phyloP scores from a whole-genome alignment of 192 early-diverging fungal species.

The Pecoramyces ruminantium region DNA sequence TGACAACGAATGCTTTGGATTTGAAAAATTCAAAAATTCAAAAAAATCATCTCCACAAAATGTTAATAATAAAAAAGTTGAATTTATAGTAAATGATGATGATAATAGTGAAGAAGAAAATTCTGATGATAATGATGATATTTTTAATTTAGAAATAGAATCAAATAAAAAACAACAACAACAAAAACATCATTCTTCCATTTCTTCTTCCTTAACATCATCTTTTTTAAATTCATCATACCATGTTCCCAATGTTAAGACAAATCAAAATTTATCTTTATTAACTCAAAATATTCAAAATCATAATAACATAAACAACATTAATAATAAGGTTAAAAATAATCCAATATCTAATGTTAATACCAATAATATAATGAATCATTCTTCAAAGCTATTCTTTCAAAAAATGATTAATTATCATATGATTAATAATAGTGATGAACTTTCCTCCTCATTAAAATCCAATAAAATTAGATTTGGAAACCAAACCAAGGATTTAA shows the following conservation, averaged over 20 bases:
- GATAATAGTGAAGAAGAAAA: background rate
- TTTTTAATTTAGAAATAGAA: background rate
- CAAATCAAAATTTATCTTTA: too few species aligned
- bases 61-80: too few species aligned
- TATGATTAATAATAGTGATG: background rate
- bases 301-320: too few species aligned
- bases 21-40: background rate
- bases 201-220: background rate
- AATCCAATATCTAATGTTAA: too few species aligned
- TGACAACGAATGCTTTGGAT: background rate
- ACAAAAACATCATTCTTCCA: background rate
- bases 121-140: background rate
- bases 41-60: background rate
- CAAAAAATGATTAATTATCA: background rate
- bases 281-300: too few species aligned
- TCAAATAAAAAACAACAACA: background rate
- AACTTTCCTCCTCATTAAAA: background rate
- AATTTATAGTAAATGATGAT: background rate
- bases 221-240: too few species aligned
- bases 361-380: too few species aligned
- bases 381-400: background rate
- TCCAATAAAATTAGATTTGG: background rate
- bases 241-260: too few species aligned
- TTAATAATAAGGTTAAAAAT: too few species aligned
- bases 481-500: background rate